Evolutionary conservation across 305 asterid species (phyloP).

Genomic region (Fraxinus angustifolia): DNA sequence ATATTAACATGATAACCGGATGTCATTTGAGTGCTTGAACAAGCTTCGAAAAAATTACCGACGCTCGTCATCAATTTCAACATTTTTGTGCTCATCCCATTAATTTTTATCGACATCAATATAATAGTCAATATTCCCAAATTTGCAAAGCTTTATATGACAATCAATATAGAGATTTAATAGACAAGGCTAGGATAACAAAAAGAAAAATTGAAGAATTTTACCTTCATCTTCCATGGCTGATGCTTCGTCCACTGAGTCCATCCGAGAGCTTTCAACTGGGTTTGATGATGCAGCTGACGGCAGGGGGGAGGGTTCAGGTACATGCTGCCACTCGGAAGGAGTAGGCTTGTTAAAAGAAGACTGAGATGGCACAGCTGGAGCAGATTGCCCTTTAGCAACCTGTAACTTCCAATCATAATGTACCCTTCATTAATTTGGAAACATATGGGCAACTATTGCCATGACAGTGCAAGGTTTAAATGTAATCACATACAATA

Average conservation of each 20-base stretch:
- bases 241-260: slow-evolving; percentile 57
- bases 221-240: slow-evolving; percentile 77
- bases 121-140: not conserved
- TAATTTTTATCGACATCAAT: not conserved
- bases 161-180: not conserved
- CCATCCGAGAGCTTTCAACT: slow-evolving; percentile 57
- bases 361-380: slow-evolving; percentile 40
- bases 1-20: not conserved
- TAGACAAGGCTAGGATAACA: not conserved
- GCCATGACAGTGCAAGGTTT: slow-evolving; percentile 18
- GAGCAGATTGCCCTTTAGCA: slow-evolving; percentile 64
- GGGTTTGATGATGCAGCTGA: slow-evolving; percentile 41
- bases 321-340: slow-evolving; percentile 60
- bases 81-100: not conserved
- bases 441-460: not conserved
- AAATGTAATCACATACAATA: slow-evolving; percentile 59
- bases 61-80: not conserved
- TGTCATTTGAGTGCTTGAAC: not conserved
- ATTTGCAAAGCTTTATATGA: not conserved
- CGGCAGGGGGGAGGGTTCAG: slow-evolving; percentile 53
- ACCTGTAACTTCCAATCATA: slow-evolving; percentile 49
- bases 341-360: slow-evolving; percentile 44
- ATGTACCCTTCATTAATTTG: slow-evolving; percentile 24
- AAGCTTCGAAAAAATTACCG: not conserved
- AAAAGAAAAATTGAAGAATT: slow-evolving; percentile 13